Percentiles rank a stretch among this genome's conserved stretches.
Conservation (phyloP, 352 stramenopile species). For the Pythium insidiosum region DNA sequence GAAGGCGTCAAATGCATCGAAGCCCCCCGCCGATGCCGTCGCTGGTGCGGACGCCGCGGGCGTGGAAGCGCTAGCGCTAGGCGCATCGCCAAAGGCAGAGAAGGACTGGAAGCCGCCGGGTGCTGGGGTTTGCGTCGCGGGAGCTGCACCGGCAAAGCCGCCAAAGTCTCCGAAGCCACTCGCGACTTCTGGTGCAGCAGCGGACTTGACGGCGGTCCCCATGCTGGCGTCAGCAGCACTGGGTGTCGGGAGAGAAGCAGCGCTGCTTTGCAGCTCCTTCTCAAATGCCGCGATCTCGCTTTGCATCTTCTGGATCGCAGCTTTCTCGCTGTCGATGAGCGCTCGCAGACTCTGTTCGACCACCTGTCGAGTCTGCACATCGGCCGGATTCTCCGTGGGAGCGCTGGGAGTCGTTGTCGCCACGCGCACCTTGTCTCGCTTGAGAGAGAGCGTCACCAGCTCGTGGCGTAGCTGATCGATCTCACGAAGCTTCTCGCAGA, state of each 20-base stretch:
- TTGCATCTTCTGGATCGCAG: conserved; percentile 41
- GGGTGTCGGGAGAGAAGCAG: too few relatives aligned
- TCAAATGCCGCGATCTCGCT: conserved; percentile 41
- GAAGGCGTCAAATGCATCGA: conserved; percentile 11
- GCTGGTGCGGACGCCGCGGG: neutral
- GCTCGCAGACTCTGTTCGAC: conserved; percentile 42
- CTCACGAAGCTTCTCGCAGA: conserved; percentile 57
- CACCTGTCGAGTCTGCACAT: conserved; percentile 25
- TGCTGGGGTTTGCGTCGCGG: too few relatives aligned
- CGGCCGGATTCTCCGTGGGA: conserved; percentile 6
- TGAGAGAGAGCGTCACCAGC: conserved; percentile 56
- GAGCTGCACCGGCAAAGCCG: too few relatives aligned
- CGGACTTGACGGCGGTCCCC: too few relatives aligned
- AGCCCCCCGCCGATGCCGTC: neutral
- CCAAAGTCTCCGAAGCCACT: too few relatives aligned
- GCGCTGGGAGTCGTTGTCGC: conserved; percentile 10
- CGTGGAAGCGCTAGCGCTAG: neutral
- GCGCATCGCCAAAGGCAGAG: too few relatives aligned
- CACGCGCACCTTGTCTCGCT: conserved; percentile 44
- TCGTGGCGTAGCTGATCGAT: conserved; percentile 69
- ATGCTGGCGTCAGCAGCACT: too few relatives aligned
- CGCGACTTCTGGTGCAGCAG: too few relatives aligned
- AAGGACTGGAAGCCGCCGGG: too few relatives aligned
- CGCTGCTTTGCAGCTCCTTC: conserved; percentile 25
- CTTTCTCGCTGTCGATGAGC: conserved; percentile 52